Conservation (phyloP, 306 rosid genomes). For the Pterocarpus macrocarpus region DNA sequence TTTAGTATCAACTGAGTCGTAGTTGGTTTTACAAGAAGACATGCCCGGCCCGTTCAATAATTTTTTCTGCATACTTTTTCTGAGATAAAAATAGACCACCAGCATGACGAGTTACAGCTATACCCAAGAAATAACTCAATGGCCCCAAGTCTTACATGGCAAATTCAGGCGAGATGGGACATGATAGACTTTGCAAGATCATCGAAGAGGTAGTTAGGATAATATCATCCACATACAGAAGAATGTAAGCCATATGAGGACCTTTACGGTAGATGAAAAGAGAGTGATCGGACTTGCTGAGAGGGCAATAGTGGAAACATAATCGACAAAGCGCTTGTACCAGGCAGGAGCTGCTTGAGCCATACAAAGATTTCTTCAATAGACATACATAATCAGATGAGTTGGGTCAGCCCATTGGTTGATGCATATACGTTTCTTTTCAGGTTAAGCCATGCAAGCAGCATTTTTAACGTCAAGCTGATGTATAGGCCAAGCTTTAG, state of each 20-base stretch:
- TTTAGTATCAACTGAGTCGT: background rate
- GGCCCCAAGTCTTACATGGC: background rate
- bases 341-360: background rate
- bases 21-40: background rate
- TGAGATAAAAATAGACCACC: too few species aligned
- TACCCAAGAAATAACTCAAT: constrained; percentile 5
- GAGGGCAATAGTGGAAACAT: background rate
- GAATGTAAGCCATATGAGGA: too few species aligned
- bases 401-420: too few species aligned
- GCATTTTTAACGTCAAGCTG: too few species aligned
- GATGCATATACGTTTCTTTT: too few species aligned
- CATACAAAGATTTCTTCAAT: background rate
- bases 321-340: background rate
- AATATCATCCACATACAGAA: too few species aligned
- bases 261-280: too few species aligned
- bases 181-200: background rate
- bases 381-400: background rate
- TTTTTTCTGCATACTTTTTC: background rate
- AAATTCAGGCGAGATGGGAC: background rate
- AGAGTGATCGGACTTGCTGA: too few species aligned
- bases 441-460: too few species aligned
- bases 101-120: too few species aligned
- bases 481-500: too few species aligned
- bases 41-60: background rate
- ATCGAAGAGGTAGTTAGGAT: background rate